phyloP scores from a whole-genome alignment of 495 filamentous ascomycete genomes.

The Xeromyces bisporus region DNA sequence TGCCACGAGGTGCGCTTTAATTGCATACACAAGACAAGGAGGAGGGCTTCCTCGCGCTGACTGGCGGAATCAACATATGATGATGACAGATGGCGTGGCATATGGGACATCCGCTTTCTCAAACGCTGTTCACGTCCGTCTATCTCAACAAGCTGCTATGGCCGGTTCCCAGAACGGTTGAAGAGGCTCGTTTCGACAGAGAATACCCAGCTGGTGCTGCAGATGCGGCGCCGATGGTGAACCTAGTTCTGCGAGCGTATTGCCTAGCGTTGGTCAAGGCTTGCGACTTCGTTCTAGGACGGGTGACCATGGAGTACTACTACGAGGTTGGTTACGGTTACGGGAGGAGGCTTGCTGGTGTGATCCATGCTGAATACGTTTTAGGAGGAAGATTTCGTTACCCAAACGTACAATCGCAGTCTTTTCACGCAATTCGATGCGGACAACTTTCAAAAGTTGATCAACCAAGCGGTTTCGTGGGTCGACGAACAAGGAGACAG shows the following conservation, averaged over 20 bases:
- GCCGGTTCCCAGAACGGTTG: constrained; percentile 44
- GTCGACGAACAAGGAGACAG: constrained; percentile 29
- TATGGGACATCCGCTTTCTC: constrained; percentile 80
- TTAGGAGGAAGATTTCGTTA: constrained; percentile 91
- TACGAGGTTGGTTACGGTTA: constrained; percentile 51
- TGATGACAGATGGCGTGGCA: constrained; percentile 91
- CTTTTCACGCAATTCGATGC: constrained; percentile 48
- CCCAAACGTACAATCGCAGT: constrained; percentile 67
- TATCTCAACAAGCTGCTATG: constrained; percentile 77
- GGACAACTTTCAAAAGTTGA: constrained; percentile 36
- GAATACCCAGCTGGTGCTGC: constrained; percentile 16
- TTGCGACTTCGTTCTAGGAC: constrained; percentile 61
- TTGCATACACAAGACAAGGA: not conserved
- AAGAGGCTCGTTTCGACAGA: constrained; percentile 53
- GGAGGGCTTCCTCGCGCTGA: constrained; percentile 8
- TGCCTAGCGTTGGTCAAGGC: constrained; percentile 71
- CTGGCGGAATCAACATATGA: constrained; percentile 3
- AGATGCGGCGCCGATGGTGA: constrained; percentile 33
- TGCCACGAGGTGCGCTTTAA: constrained; percentile 54
- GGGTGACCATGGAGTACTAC: constrained; percentile 60
- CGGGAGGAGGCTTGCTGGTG: constrained; percentile 1
- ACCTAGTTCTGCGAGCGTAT: constrained; percentile 64
- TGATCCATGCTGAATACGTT: constrained; percentile 2
- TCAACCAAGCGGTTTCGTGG: constrained; percentile 41
- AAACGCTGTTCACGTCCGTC: constrained; percentile 85